These are phyloP conservation scores for Tolypocladium guangdongense DNA, from an alignment of 2,329 filamentous ascomycete genomes.

Conservation along the genomic window DNA sequence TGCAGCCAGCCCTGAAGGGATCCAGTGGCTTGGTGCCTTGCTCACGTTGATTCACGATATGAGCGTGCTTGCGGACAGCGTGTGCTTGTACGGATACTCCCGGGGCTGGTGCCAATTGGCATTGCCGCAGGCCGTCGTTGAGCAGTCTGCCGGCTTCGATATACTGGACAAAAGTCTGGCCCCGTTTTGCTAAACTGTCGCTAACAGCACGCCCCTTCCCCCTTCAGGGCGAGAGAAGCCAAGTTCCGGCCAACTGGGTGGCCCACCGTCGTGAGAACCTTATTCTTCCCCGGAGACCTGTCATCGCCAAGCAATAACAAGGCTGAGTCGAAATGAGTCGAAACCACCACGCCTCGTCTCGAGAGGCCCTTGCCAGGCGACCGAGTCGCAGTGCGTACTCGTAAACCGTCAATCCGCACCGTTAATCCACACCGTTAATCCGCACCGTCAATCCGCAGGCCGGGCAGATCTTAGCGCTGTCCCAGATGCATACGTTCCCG, in stretches of 20 bases:
- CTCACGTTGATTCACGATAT: not conserved
- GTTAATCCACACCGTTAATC: no score
- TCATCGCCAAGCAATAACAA: no score
- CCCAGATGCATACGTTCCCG: not conserved
- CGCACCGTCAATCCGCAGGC: not conserved
- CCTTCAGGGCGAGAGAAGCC: not conserved
- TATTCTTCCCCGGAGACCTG: slow-evolving; percentile 9
- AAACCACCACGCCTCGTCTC: not conserved
- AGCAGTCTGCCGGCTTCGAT: not conserved
- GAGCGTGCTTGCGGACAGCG: not conserved
- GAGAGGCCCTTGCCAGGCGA: not conserved
- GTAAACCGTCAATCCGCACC: not conserved
- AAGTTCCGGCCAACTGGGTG: not conserved
- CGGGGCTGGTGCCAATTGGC: not conserved
- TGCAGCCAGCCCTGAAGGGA: not conserved
- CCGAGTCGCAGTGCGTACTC: not conserved
- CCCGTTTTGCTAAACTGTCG: no score
- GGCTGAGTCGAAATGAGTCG: slow-evolving; percentile 2
- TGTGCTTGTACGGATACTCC: not conserved
- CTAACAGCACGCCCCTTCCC: no score
- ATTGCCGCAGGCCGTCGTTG: not conserved
- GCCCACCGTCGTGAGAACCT: slow-evolving; percentile 15
- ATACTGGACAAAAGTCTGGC: no score
- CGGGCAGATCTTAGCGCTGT: not conserved
- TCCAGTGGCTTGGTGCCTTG: not conserved